Percentiles rank a stretch among this genome's conserved stretches.
Conservation (phyloP, 2,329 filamentous ascomycete genomes). For the Exophiala calicioides region DNA sequence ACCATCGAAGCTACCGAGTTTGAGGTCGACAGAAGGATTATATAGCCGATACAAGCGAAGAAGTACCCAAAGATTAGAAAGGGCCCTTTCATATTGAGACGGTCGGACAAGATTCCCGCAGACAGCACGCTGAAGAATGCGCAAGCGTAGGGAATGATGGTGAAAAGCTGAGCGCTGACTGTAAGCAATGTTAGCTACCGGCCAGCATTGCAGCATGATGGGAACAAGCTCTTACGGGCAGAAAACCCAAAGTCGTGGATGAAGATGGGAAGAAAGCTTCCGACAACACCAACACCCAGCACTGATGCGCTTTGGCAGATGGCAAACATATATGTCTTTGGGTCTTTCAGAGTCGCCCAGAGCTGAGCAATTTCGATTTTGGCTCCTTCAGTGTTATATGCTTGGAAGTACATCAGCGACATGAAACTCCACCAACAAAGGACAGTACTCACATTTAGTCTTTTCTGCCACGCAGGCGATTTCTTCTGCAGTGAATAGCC, state of each 20-base stretch:
- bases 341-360: conserved; percentile 2
- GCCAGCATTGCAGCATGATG: no score
- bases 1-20: no score
- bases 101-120: conserved; percentile 10
- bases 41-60: not conserved
- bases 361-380: conserved; percentile 7
- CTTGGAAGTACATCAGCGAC: not conserved
- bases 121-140: conserved; percentile 9
- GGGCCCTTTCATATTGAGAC: conserved; percentile 1
- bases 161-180: conserved; percentile 14
- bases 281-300: conserved; percentile 5
- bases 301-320: conserved; percentile 1
- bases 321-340: conserved; percentile 10
- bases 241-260: conserved; percentile 18
- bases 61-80: conserved; percentile 7
- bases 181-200: no score
- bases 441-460: not conserved
- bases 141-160: conserved; percentile 15
- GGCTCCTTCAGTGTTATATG: conserved; percentile 5
- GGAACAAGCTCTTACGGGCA: no score
- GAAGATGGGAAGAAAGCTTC: conserved; percentile 16
- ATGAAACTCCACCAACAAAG: not conserved
- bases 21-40: no score
- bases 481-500: conserved; percentile 1
- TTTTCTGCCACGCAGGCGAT: conserved; percentile 3